A percentile compares a stretch with the other conserved stretches of the same genome.
Conservation (phyloP, 768 basidiomycete species). For the Kwoniella mangroviensis region DNA sequence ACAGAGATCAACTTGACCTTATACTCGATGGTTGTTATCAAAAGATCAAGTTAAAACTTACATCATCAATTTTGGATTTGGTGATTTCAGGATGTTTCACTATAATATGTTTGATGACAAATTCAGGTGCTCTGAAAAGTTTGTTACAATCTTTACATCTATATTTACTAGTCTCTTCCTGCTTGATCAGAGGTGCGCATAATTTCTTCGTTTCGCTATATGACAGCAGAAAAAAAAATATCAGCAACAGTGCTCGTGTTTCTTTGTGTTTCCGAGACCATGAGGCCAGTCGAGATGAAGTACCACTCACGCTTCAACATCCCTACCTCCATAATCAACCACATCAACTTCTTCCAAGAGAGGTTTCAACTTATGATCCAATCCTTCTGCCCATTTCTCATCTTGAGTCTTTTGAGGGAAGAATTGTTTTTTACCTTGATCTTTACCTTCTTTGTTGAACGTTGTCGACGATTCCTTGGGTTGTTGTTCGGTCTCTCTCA, state of each 20-base stretch:
- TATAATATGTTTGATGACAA: slow-evolving; percentile 95
- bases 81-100: slow-evolving; percentile 91
- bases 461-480: neutral
- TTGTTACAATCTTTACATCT: slow-evolving; percentile 93
- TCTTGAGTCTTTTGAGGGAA: slow-evolving; percentile 62
- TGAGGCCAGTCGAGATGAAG: neutral
- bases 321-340: slow-evolving; percentile 85
- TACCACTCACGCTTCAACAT: slow-evolving; percentile 76
- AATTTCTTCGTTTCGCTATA: slow-evolving; percentile 78
- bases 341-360: slow-evolving; percentile 83
- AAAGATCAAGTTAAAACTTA: slow-evolving; percentile 58
- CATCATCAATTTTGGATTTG: slow-evolving; percentile 76
- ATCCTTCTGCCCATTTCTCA: slow-evolving; percentile 84
- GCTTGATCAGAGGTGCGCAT: slow-evolving; percentile 80
- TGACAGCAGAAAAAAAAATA: slow-evolving; percentile 2
- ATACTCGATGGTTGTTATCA: neutral
- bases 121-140: slow-evolving; percentile 94
- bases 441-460: neutral
- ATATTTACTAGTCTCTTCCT: slow-evolving; percentile 96
- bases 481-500: slow-evolving; percentile 10
- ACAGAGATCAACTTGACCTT: slow-evolving; percentile 19
- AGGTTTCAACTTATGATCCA: slow-evolving; percentile 83
- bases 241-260: neutral
- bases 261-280: neutral
- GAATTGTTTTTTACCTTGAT: slow-evolving; percentile 8